phyloP scores from a whole-genome alignment of 805 yeast genomes.

The Wickerhamomyces kurtzmanii region DNA sequence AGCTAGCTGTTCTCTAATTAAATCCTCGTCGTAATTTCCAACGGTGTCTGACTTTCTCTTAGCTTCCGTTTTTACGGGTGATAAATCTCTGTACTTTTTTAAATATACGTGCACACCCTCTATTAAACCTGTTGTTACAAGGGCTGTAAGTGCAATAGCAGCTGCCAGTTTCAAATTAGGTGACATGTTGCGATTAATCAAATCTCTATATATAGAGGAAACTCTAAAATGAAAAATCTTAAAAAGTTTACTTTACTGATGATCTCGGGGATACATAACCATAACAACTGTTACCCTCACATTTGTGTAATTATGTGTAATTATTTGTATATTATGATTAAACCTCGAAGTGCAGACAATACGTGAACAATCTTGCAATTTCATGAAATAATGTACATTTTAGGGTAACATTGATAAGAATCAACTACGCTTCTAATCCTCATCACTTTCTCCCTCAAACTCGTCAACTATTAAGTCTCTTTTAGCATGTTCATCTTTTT shows the following conservation, averaged over 20 bases:
- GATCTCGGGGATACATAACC: too few species aligned
- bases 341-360: conserved; percentile 12
- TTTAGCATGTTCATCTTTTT: background rate
- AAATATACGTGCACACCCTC: conserved; percentile 18
- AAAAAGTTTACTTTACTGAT: too few species aligned
- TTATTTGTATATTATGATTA: conserved; percentile 3
- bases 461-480: conserved; percentile 2
- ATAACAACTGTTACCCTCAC: too few species aligned
- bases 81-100: conserved; percentile 5
- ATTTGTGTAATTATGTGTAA: background rate
- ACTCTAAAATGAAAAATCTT: too few species aligned
- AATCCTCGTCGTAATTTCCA: conserved; percentile 44
- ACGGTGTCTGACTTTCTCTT: conserved; percentile 3
- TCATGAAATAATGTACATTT: too few species aligned
- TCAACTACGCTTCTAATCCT: too few species aligned
- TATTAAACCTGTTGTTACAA: conserved; percentile 18
- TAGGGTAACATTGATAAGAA: too few species aligned
- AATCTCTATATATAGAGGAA: too few species aligned
- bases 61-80: background rate
- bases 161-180: conserved; percentile 19
- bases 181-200: conserved; percentile 3
- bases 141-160: conserved; percentile 21
- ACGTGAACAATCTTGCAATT: too few species aligned
- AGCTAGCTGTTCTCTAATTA: conserved; percentile 86
- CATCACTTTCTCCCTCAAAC: conserved; percentile 4